Evolutionary conservation across 495 filamentous ascomycete genomes (phyloP), one percentile per base, ranked within the genome.

Genomic region (Lepidopterella palustris): DNA sequence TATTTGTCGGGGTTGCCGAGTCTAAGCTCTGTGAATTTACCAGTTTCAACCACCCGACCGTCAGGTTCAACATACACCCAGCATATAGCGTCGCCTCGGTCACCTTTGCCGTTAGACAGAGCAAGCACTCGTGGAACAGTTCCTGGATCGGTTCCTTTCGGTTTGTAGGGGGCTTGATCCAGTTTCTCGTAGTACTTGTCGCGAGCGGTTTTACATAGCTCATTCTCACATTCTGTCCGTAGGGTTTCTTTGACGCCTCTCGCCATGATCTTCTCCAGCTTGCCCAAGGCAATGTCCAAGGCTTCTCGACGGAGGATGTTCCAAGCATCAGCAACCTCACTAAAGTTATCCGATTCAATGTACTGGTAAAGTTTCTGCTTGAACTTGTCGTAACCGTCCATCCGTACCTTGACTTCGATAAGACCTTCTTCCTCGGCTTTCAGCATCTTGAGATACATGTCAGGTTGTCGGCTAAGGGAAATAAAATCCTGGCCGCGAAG

Each of bases 41-140:
- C 90, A 55, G 89, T 86, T 66, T 97, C 93, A 10, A 90, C 75
- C 29, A 95, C 85, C 26, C 90, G 83, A 29, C 92, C 93, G 68
- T 95, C 88, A 66, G 97, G 93, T 65, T 97, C 91, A 11, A 96
- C 82, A 75, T 87, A 98, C 10, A 88, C 86, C 89, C 91, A 97
- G 75, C 80, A 87, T 39, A 96, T 82, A 26, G 90, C 86, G 57
- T 96, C 92, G 51, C 82, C 85, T 11, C 84, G 78, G 57, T 86
- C 79, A 13, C 89, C 90, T 68, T 81, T 81, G 53, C 93, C 93
- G 61, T 89, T 92, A 1, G 91, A 90, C 18, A 98, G 70, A 1
- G 90, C 80, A 27, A 98, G 82, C 28, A 96, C 90, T 25, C 92
- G 86, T 24, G 93, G 91, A 5, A 84, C 82, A 15, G 92, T 96